Base-by-base conservation (phyloP, 495 filamentous ascomycete genomes). In the Podospora pseudoanserina region DNA sequence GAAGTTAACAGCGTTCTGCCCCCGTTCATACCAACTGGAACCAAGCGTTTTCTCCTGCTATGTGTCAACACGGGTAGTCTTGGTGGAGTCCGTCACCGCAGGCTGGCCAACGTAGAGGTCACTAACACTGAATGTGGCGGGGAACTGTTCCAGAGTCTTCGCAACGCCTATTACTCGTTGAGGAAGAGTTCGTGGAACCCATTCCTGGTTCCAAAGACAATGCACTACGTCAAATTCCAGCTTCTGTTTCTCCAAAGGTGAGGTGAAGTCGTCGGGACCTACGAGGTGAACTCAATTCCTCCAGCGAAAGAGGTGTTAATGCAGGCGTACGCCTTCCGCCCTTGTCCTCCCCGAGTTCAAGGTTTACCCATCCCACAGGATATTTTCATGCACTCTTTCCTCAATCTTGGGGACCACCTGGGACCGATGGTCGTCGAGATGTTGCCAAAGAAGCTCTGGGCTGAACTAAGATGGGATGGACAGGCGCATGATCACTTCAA, bases 151-250 rank as follows among this genome's bases (percentile, higher is more conserved):
- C 30, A 28, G 5, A 56, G 58, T 1, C 67, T 69, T n/a, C 67
- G 49, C 5, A 62, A 20, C 16, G 67, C 63, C 9, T 69, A 69
- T 39, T 4, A 49, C 28, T 15, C 30, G 0, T 39, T 69, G 3
- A 54, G 60, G 11, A 55, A n/a, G 15, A 16, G 34, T 7, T 0
- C 23, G 16, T 26, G 23, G 2, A 69, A 66, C 57, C 63, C 67
- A 11, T 54, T 69, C 58, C 23, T 66, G 16, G 27, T 66, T 23
- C 67, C 67, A 11, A 66, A 66, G 54, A 66, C 67, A 28, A 69
- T 69, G 67, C 64, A 69, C 34, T 69, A 69, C 49, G 39, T 69
- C 63, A 62, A 66, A 15, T 62, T 69, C 19, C 57, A 69, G 23
- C 67, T 69, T 5, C 63, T 69, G 1, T 34, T 39, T 30, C 63